These are phyloP conservation scores for Starmerella tilneyi DNA, from an alignment of 805 yeast genomes.

Conservation along the genomic window DNA sequence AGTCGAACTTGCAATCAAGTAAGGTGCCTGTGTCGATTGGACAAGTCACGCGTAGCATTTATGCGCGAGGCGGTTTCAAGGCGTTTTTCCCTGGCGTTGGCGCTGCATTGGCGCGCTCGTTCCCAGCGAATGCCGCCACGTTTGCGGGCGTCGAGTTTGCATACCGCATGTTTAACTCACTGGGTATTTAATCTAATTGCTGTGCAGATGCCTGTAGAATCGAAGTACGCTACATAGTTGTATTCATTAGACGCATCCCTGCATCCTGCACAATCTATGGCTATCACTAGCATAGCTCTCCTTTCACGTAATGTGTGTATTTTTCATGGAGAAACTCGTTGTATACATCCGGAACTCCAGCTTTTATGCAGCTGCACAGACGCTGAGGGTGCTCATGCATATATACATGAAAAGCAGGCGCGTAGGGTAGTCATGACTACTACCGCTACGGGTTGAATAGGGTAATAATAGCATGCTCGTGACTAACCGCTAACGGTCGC, in stretches of 20 bases:
- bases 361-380: no score
- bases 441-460: no score
- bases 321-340: no score
- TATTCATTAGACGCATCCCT: neutral
- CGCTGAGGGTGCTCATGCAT: no score
- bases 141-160: constrained; percentile 91
- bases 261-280: no score
- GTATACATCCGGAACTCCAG: no score
- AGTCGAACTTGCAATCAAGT: constrained; percentile 68
- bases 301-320: no score
- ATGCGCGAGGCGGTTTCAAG: constrained; percentile 65
- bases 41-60: constrained; percentile 58
- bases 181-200: constrained; percentile 12
- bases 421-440: no score
- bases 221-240: neutral
- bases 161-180: constrained; percentile 28
- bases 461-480: no score
- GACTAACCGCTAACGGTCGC: no score
- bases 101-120: constrained; percentile 85
- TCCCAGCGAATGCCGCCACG: constrained; percentile 99
- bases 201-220: neutral
- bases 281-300: no score
- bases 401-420: no score
- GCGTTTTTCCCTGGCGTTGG: constrained; percentile 98
- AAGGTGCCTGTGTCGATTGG: constrained; percentile 42